phyloP scores from a whole-genome alignment of 371 early-diverging fungal genomes.

The Zychaea mexicana region DNA sequence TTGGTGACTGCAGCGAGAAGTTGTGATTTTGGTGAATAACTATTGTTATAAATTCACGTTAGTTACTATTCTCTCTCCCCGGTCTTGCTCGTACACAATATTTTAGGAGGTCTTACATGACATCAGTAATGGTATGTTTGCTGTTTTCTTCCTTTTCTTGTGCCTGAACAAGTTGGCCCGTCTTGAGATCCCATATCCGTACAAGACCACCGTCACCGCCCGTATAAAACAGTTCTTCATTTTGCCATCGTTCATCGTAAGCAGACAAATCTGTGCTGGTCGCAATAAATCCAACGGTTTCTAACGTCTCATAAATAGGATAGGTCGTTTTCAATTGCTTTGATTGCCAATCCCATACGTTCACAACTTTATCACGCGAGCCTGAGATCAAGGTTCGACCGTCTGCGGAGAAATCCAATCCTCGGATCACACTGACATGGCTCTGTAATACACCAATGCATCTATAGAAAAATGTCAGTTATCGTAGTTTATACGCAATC shows the following conservation, averaged over 20 bases:
- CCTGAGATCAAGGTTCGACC: conserved; percentile 83
- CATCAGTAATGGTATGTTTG: conserved; percentile 68
- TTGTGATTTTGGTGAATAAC: conserved; percentile 58
- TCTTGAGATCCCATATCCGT: conserved; percentile 72
- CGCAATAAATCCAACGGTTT: conserved; percentile 71
- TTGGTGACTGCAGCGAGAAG: conserved; percentile 76
- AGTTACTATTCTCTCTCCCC: too few relatives aligned
- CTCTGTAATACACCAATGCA: conserved; percentile 77
- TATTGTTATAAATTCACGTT: too few relatives aligned
- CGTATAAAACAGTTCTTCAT: conserved; percentile 71
- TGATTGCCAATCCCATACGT: conserved; percentile 85
- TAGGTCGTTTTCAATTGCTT: conserved; percentile 77
- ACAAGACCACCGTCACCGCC: conserved; percentile 84
- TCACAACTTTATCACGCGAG: conserved; percentile 94
- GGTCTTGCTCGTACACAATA: too few relatives aligned
- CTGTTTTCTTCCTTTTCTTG: conserved; percentile 66
- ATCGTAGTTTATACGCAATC: not conserved
- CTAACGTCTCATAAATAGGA: conserved; percentile 84
- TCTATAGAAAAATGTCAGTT: conserved; percentile 23
- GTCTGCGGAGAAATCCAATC: conserved; percentile 78
- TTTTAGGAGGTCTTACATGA: too few relatives aligned
- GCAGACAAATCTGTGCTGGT: conserved; percentile 32
- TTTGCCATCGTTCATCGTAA: conserved; percentile 42
- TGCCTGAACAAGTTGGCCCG: conserved; percentile 60
- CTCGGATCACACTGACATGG: conserved; percentile 92